A percentile compares a stretch with the other conserved stretches of the same genome.
phyloP scores from a whole-genome alignment of 139 green algal species.

The Desmodesmus armatus region DNA sequence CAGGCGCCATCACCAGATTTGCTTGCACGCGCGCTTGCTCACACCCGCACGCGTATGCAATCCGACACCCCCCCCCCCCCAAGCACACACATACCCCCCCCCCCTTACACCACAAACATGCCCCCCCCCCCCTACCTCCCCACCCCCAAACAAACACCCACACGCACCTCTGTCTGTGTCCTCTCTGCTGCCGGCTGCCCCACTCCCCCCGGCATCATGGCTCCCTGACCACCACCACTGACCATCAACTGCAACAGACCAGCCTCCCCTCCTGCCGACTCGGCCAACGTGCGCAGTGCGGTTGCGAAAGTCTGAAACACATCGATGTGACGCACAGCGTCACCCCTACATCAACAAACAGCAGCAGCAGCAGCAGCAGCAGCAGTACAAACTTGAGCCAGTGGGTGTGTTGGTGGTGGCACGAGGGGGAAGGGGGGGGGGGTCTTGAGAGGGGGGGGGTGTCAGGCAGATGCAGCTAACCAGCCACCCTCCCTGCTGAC shows the following conservation, averaged over 20 bases:
- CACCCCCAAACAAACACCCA: not conserved
- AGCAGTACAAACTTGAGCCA: not conserved
- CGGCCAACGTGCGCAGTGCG: not conserved
- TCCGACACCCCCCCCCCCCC: too few species aligned
- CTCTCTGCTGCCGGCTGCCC: not conserved
- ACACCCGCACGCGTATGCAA: not conserved
- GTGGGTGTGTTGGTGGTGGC: not conserved
- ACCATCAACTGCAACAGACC: slow-evolving; percentile 2
- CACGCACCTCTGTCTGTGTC: not conserved
- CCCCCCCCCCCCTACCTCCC: too few species aligned
- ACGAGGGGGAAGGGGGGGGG: not conserved
- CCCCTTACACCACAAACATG: too few species aligned
- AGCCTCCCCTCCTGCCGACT: slow-evolving; percentile 13
- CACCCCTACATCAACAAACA: slow-evolving; percentile 5
- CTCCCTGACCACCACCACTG: too few species aligned
- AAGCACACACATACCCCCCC: too few species aligned
- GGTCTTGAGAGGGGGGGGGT: not conserved
- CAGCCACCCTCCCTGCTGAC: too few species aligned
- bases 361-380: not conserved
- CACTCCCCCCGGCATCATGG: not conserved
- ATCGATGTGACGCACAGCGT: slow-evolving; percentile 33
- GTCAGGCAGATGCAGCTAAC: too few species aligned
- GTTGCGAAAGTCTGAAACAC: slow-evolving; percentile 7
- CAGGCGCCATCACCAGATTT: not conserved
- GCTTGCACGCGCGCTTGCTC: not conserved